Percentiles rank a stretch among this genome's conserved stretches.
Conservation (phyloP, 441 rosid genomes). For the Gossypium davidsonii region DNA sequence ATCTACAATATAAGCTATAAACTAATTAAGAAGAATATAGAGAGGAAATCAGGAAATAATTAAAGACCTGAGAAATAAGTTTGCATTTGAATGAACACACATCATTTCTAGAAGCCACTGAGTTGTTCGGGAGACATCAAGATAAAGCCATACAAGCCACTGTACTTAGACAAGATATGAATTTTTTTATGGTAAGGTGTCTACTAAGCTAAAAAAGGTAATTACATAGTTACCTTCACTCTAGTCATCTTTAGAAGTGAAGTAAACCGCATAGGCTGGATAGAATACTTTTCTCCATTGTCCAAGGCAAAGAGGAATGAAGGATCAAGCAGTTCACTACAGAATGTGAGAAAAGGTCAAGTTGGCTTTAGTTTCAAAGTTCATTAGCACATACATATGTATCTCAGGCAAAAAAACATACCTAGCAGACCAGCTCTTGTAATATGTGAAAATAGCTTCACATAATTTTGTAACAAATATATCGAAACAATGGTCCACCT, state of each 20-base stretch:
- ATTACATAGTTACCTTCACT: conserved; percentile 63
- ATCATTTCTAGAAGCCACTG: not conserved
- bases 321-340: conserved; percentile 93
- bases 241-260: conserved; percentile 88
- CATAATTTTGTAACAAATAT: conserved; percentile 81
- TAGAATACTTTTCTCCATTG: conserved; percentile 79
- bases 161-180: not conserved
- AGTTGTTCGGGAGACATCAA: not conserved
- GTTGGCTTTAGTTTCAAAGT: conserved; percentile 22
- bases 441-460: conserved; percentile 82
- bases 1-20: not conserved
- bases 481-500: conserved; percentile 99
- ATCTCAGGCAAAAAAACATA: conserved; percentile 27
- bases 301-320: conserved; percentile 95
- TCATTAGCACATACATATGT: conserved; percentile 3
- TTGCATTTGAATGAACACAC: not conserved
- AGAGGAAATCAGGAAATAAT: not conserved
- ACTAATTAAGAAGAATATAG: not conserved
- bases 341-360: conserved; percentile 27
- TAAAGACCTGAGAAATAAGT: not conserved
- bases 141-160: not conserved
- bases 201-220: not conserved
- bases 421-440: conserved; percentile 99
- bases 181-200: not conserved
- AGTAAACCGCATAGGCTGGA: conserved; percentile 89